Evolutionary conservation across 768 basidiomycete species (phyloP).

Genomic region (Gloeophyllum trabeum): DNA sequence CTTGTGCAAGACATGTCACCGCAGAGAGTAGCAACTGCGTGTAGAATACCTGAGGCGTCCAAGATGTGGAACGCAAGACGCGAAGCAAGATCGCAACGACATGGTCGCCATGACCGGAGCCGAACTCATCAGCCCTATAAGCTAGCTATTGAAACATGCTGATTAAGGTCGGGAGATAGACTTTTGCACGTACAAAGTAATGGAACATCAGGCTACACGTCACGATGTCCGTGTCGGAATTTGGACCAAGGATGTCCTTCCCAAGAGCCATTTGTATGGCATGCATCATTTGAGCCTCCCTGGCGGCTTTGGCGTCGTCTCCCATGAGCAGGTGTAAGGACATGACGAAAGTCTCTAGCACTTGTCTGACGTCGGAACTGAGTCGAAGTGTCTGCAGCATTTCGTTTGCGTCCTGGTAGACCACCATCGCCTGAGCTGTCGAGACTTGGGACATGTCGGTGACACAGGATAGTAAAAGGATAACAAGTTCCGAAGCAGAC

Average conservation of each 20-base stretch:
- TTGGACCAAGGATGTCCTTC: slow-evolving; percentile 46
- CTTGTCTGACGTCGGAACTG: slow-evolving; percentile 37
- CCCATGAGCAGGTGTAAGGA: slow-evolving; percentile 50
- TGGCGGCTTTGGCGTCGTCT: slow-evolving; percentile 59
- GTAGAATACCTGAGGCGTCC: slow-evolving; percentile 54
- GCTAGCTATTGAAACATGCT: slow-evolving; percentile 29
- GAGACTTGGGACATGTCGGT: slow-evolving; percentile 52
- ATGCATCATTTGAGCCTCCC: slow-evolving; percentile 65
- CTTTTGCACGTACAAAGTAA: slow-evolving; percentile 32
- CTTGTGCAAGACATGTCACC: slow-evolving; percentile 50
- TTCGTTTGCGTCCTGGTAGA: slow-evolving; percentile 37
- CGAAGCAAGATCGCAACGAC: slow-evolving; percentile 44
- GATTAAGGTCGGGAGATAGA: background rate
- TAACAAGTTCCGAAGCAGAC: slow-evolving; percentile 54
- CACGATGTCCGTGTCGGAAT: slow-evolving; percentile 53
- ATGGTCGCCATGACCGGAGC: slow-evolving; percentile 44
- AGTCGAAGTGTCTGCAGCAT: slow-evolving; percentile 43
- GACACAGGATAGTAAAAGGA: slow-evolving; percentile 49
- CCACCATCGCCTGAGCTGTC: slow-evolving; percentile 42
- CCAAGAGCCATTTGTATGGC: slow-evolving; percentile 44
- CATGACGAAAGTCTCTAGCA: slow-evolving; percentile 47
- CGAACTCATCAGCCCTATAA: slow-evolving; percentile 47
- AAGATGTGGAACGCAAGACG: slow-evolving; percentile 48
- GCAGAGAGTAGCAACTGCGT: slow-evolving; percentile 58
- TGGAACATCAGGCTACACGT: slow-evolving; percentile 52